These are phyloP conservation scores for Penicillium palitans DNA, from an alignment of 2,329 filamentous ascomycete genomes.

Conservation along the genomic window DNA sequence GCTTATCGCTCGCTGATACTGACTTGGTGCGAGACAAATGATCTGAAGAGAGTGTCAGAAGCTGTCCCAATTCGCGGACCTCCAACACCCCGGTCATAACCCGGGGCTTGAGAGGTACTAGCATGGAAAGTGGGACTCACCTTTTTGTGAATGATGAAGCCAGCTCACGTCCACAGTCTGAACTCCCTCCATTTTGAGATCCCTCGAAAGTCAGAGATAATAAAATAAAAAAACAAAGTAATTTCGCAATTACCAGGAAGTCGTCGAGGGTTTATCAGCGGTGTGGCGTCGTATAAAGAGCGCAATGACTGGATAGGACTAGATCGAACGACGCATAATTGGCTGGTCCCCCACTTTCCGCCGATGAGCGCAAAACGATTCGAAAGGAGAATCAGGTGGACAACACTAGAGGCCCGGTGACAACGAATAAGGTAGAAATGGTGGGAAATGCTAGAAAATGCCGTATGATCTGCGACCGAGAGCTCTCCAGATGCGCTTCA, in stretches of 20 bases:
- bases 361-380: constrained; percentile 9
- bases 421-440: not conserved
- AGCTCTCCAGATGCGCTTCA: not conserved
- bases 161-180: constrained; percentile 85
- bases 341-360: constrained; percentile 26
- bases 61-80: not conserved
- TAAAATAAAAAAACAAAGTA: not conserved
- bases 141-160: constrained; percentile 83
- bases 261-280: constrained; percentile 15
- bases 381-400: constrained; percentile 13
- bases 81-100: not conserved
- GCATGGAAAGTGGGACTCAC: constrained; percentile 50
- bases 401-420: constrained; percentile 1
- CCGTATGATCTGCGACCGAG: constrained; percentile 13
- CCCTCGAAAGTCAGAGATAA: not conserved
- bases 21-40: constrained; percentile 41
- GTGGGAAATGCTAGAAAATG: not conserved
- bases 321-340: constrained; percentile 27
- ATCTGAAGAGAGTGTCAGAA: constrained; percentile 26
- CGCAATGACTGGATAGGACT: constrained; percentile 23
- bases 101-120: not conserved
- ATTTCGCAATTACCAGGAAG: not conserved
- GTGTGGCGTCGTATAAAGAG: constrained; percentile 22
- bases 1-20: constrained; percentile 36
- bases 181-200: constrained; percentile 69